phyloP scores from a whole-genome alignment of 257 asterid species.

The Verbascum thapsus region DNA sequence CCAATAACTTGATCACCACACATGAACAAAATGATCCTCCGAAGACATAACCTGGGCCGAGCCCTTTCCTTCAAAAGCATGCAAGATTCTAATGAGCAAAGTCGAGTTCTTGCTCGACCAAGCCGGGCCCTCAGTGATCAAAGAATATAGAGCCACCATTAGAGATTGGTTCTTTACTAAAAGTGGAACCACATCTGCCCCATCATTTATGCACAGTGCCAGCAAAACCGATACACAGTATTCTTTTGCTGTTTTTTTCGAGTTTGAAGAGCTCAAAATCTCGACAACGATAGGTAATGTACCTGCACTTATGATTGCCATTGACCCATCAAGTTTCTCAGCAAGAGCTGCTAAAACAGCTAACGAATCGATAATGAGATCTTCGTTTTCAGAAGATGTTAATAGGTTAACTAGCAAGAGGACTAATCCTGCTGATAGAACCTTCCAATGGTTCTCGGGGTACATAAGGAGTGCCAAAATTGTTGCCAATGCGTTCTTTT shows the following conservation, averaged over 20 bases:
- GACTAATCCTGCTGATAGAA: conserved; percentile 57
- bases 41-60: conserved; percentile 43
- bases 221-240: conserved; percentile 60
- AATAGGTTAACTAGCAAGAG: conserved; percentile 47
- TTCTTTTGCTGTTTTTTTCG: conserved; percentile 53
- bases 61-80: conserved; percentile 52
- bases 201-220: conserved; percentile 58
- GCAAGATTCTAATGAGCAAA: conserved; percentile 69
- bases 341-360: conserved; percentile 64
- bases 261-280: conserved; percentile 44
- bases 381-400: conserved; percentile 47
- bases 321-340: conserved; percentile 62
- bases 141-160: conserved; percentile 58
- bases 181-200: conserved; percentile 66
- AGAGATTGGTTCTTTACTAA: conserved; percentile 66
- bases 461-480: conserved; percentile 55
- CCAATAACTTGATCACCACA: conserved; percentile 50
- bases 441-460: conserved; percentile 63
- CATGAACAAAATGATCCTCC: conserved; percentile 64
- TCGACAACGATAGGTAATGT: conserved; percentile 46
- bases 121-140: conserved; percentile 52
- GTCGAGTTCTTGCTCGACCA: conserved; percentile 68
- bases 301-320: conserved; percentile 52
- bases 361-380: conserved; percentile 53
- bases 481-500: conserved; percentile 61